Percentiles rank a stretch among this genome's conserved stretches.
These are phyloP conservation scores for Pseudozyma sp. DNA, from an alignment of 1,284 basidiomycete genomes.

Conservation along the genomic window DNA sequence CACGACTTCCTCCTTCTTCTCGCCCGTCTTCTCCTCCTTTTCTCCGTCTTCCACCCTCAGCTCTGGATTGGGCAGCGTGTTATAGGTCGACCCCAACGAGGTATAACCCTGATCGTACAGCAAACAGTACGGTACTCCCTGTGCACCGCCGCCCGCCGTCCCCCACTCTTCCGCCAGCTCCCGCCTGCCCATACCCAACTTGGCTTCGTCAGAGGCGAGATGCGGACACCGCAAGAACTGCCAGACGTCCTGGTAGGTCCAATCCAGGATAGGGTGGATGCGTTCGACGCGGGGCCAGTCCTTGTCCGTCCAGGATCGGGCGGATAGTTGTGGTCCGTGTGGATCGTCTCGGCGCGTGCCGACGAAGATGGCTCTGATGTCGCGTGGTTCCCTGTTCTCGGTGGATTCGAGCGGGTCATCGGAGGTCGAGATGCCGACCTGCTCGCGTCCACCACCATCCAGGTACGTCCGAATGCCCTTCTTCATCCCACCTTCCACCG, in stretches of 20 bases:
- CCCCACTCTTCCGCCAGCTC: constrained; percentile 12
- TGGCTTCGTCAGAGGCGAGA: constrained; percentile 70
- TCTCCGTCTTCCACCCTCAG: constrained; percentile 70
- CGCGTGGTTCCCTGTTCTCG: constrained; percentile 1
- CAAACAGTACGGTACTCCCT: constrained; percentile 76
- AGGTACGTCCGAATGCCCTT: constrained; percentile 80
- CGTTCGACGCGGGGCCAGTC: constrained; percentile 91
- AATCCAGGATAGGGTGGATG: constrained; percentile 95
- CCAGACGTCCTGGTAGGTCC: constrained; percentile 92
- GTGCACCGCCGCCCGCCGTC: constrained; percentile 30
- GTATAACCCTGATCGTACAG: constrained; percentile 97
- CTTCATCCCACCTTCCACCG: constrained; percentile 84
- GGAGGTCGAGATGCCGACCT: constrained; percentile 6
- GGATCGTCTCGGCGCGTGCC: constrained; percentile 90
- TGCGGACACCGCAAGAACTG: constrained; percentile 80
- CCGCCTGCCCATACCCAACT: constrained; percentile 54
- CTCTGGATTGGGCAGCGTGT: constrained; percentile 91
- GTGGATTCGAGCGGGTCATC: neutral
- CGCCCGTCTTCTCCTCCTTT: constrained; percentile 15
- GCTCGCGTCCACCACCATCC: constrained; percentile 69
- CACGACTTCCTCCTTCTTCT: constrained; percentile 2
- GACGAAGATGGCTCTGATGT: constrained; percentile 82
- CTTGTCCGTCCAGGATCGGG: constrained; percentile 53
- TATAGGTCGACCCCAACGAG: constrained; percentile 91
- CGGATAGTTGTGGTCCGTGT: constrained; percentile 74